phyloP scores from a whole-genome alignment of 2,329 filamentous ascomycete genomes.

The Botrytis medusae region DNA sequence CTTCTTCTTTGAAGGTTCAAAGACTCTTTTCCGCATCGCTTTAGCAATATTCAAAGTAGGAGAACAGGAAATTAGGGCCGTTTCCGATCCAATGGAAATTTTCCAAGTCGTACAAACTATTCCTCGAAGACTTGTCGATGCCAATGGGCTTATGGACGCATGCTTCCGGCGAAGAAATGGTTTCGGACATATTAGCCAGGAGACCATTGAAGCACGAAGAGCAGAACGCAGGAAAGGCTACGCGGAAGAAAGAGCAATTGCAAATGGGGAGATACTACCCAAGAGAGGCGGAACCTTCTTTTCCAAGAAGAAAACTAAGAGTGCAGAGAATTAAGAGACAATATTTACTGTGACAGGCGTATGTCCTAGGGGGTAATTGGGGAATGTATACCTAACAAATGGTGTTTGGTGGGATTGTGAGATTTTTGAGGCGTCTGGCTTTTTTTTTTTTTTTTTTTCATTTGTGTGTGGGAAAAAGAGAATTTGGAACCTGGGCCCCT shows the following conservation, averaged over 20 bases:
- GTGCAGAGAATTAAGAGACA: constrained; percentile 7
- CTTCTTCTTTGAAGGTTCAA: constrained; percentile 93
- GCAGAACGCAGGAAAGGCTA: constrained; percentile 60
- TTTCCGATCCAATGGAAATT: constrained; percentile 89
- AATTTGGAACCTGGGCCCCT: constrained; percentile 12
- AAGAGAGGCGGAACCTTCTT: constrained; percentile 21
- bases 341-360: neutral
- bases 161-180: constrained; percentile 80
- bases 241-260: constrained; percentile 38
- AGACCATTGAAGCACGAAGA: constrained; percentile 74
- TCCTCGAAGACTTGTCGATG: constrained; percentile 77
- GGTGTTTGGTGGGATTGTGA: constrained; percentile 16
- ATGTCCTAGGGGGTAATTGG: constrained; percentile 14
- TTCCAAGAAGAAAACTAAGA: constrained; percentile 14
- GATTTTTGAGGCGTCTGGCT: neutral
- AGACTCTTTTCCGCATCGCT: constrained; percentile 89
- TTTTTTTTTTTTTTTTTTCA: constrained; percentile 6
- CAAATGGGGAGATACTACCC: constrained; percentile 22
- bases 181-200: constrained; percentile 79
- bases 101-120: constrained; percentile 91
- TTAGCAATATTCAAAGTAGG: constrained; percentile 88
- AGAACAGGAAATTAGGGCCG: constrained; percentile 74
- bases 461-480: constrained; percentile 16
- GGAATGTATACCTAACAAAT: constrained; percentile 13
- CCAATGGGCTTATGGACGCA: constrained; percentile 77